Conservation (phyloP, 139 green algal species). For the Chlamydomonas schloesseri region DNA sequence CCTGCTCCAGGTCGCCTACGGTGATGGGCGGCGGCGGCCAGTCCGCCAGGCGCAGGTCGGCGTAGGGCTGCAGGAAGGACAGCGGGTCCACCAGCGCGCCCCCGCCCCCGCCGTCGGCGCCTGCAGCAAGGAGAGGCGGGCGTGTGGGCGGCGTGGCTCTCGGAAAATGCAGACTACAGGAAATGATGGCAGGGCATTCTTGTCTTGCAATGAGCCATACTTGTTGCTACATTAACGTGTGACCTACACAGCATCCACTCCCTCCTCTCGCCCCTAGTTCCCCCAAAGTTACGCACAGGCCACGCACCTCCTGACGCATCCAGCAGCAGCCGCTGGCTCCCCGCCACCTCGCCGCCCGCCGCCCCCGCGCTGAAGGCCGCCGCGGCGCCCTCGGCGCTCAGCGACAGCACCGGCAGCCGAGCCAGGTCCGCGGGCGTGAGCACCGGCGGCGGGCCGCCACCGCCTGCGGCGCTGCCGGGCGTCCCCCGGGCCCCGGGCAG, state of each 20-base stretch:
- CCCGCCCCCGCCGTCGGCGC: no score
- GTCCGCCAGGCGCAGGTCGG: conserved; percentile 18
- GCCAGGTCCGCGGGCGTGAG: neutral
- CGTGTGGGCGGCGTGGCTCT: no score
- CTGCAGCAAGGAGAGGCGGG: no score
- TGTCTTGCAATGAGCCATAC: no score
- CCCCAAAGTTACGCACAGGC: no score
- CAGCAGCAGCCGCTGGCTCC: neutral
- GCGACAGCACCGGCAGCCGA: neutral
- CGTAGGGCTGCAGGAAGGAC: neutral
- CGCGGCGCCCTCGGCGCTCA: neutral
- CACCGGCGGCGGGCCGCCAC: neutral
- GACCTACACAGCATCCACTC: neutral
- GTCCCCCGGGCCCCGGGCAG: no score
- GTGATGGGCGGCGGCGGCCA: conserved; percentile 1
- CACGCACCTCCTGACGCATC: neutral
- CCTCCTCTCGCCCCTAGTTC: neutral
- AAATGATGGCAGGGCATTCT: no score
- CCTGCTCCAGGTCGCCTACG: conserved; percentile 16
- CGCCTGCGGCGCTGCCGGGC: neutral
- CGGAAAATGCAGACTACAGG: no score
- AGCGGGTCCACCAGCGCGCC: neutral
- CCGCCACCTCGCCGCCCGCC: neutral
- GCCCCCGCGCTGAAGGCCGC: neutral
- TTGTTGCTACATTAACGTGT: no score